Conservation (phyloP, 192 early-diverging fungal species). For the Linnemannia elongata region DNA sequence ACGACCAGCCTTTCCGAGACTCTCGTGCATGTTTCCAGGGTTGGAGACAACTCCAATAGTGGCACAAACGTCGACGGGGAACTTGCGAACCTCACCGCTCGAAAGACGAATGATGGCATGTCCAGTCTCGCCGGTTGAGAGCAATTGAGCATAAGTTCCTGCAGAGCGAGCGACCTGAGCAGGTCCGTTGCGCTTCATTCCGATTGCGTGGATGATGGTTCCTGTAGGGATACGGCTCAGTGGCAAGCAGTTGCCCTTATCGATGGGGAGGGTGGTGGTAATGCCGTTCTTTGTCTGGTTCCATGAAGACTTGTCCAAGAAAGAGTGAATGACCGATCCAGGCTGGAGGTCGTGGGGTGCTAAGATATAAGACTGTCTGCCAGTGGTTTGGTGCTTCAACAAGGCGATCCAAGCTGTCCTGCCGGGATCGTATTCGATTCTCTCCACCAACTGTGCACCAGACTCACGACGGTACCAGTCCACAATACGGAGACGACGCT, state of each 20-base stretch:
- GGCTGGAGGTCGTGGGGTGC: slow-evolving; percentile 82
- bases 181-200: slow-evolving; percentile 80
- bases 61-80: slow-evolving; percentile 87
- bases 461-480: slow-evolving; percentile 86
- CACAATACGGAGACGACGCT: slow-evolving; percentile 86
- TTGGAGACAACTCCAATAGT: slow-evolving; percentile 94
- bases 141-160: slow-evolving; percentile 87
- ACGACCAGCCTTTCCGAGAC: slow-evolving; percentile 92
- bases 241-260: slow-evolving; percentile 91
- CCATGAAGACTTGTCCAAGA: slow-evolving; percentile 57
- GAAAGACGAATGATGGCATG: slow-evolving; percentile 88
- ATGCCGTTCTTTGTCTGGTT: slow-evolving; percentile 55
- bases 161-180: slow-evolving; percentile 88
- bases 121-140: slow-evolving; percentile 81
- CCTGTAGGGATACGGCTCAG: slow-evolving; percentile 94
- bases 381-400: slow-evolving; percentile 82
- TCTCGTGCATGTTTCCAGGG: slow-evolving; percentile 88
- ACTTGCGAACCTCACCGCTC: slow-evolving; percentile 89
- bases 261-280: slow-evolving; percentile 66
- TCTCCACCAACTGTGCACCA: slow-evolving; percentile 84
- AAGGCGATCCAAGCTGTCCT: slow-evolving; percentile 89
- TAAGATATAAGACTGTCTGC: slow-evolving; percentile 88
- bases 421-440: slow-evolving; percentile 97
- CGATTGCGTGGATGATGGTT: slow-evolving; percentile 89
- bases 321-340: slow-evolving; percentile 81